These are phyloP conservation scores for Ustilago sp. DNA, from an alignment of 1,284 basidiomycete species.

Conservation along the genomic window DNA sequence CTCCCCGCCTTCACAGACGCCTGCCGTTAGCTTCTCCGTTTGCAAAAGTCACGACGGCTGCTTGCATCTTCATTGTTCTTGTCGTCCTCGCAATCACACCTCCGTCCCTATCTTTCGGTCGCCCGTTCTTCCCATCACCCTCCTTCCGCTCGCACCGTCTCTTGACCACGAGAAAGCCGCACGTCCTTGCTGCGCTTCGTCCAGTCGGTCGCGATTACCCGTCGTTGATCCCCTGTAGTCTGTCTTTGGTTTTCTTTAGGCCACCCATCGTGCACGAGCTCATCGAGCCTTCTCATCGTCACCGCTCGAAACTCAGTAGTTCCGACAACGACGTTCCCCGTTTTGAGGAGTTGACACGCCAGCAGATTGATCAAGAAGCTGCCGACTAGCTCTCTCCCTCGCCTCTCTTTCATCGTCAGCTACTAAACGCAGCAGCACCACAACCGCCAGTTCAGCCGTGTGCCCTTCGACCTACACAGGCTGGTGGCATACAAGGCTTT, in stretches of 20 bases:
- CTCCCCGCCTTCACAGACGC: constrained; percentile 6
- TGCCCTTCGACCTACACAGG: too few species aligned
- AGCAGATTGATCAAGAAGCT: too few species aligned
- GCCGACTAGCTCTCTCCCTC: not conserved
- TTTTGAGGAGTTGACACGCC: not conserved
- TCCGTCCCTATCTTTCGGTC: not conserved
- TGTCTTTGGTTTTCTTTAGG: constrained; percentile 9
- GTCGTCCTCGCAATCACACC: constrained; percentile 17
- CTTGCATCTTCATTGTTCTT: constrained; percentile 4
- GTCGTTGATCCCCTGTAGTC: not conserved
- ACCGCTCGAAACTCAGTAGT: not conserved
- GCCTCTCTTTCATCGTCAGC: not conserved
- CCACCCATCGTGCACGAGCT: constrained; percentile 19
- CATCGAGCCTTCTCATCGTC: not conserved
- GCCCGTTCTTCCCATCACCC: not conserved
- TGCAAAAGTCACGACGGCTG: constrained; percentile 5
- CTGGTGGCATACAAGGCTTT: too few species aligned
- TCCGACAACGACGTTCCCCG: constrained; percentile 1
- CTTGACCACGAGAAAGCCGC: not conserved
- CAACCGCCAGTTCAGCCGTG: not conserved
- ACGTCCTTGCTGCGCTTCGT: not conserved
- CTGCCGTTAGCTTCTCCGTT: constrained; percentile 9
- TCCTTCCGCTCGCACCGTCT: not conserved
- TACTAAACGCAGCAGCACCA: not conserved
- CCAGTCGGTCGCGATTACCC: not conserved